These are phyloP conservation scores for Aureobasidium subglaciale DNA, from an alignment of 2,329 filamentous ascomycete species.

Conservation along the genomic window DNA sequence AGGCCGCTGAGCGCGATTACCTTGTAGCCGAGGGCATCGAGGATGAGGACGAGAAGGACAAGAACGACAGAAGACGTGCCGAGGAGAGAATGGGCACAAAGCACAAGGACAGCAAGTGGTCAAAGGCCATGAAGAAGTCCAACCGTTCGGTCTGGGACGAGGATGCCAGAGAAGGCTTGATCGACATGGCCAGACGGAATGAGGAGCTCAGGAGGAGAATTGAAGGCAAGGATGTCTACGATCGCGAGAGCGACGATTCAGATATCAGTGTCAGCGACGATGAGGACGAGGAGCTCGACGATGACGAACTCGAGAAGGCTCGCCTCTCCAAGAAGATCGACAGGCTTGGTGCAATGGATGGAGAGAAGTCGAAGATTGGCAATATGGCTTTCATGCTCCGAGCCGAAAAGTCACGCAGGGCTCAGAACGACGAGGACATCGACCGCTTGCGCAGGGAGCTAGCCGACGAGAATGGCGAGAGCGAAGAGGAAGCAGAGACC, in stretches of 20 bases:
- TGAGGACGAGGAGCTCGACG: conserved; percentile 58
- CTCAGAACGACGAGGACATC: conserved; percentile 68
- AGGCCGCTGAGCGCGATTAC: conserved; percentile 48
- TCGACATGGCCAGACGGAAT: conserved; percentile 73
- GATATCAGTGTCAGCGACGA: conserved; percentile 45
- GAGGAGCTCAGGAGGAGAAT: conserved; percentile 76
- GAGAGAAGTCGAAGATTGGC: conserved; percentile 55
- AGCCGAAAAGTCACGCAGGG: conserved; percentile 70
- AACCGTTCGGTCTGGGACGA: conserved; percentile 84
- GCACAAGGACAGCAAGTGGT: conserved; percentile 87
- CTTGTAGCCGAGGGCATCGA: conserved; percentile 52
- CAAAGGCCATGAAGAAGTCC: conserved; percentile 71
- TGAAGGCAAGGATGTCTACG: conserved; percentile 59
- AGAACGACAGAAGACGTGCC: conserved; percentile 66
- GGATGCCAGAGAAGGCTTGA: conserved; percentile 68
- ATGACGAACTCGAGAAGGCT: conserved; percentile 33
- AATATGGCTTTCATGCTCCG: conserved; percentile 93
- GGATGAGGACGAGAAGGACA: conserved; percentile 58
- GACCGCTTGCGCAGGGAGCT: conserved; percentile 59
- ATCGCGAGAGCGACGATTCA: conserved; percentile 27
- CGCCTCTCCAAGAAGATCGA: conserved; percentile 32
- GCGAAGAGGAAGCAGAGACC: conserved; percentile 45
- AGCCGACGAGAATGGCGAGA: conserved; percentile 52
- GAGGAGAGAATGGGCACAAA: conserved; percentile 78
- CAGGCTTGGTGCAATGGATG: conserved; percentile 31